Percentiles rank a stretch among this genome's conserved stretches.
These are phyloP conservation scores for Tanozyma kutaoensis DNA, from an alignment of 805 yeast species.

Conservation along the genomic window DNA sequence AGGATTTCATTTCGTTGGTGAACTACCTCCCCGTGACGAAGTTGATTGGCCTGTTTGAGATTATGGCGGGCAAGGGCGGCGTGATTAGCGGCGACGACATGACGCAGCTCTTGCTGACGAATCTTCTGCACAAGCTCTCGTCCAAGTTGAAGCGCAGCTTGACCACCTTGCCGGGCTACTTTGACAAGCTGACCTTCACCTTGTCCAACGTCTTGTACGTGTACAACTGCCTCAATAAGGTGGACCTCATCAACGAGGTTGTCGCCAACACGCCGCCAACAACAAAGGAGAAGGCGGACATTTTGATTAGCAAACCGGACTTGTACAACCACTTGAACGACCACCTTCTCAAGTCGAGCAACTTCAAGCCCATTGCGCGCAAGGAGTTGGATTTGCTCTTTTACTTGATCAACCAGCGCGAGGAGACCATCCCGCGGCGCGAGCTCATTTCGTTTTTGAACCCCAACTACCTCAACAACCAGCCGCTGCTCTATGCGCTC, in stretches of 20 bases:
- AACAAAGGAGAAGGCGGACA: conserved; percentile 24
- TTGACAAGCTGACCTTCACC: conserved; percentile 16
- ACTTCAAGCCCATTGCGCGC: conserved; percentile 27
- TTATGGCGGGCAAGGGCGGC: conserved; percentile 18
- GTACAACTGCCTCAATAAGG: conserved; percentile 25
- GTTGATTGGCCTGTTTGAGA: conserved; percentile 28
- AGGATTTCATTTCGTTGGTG: conserved; percentile 25
- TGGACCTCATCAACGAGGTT: conserved; percentile 31
- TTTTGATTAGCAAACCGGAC: conserved; percentile 25
- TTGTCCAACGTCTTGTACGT: conserved; percentile 26
- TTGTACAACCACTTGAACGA: conserved; percentile 29
- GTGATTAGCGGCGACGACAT: conserved; percentile 17
- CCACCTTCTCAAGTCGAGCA: conserved; percentile 27
- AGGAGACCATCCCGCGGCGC: conserved; percentile 25
- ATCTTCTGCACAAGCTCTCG: conserved; percentile 28
- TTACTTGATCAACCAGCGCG: conserved; percentile 23
- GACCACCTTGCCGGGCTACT: conserved; percentile 20
- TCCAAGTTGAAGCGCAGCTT: conserved; percentile 22
- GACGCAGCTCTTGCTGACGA: conserved; percentile 17
- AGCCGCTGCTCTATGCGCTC: conserved; percentile 18
- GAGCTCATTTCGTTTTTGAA: conserved; percentile 39
- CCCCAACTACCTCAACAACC: conserved; percentile 33
- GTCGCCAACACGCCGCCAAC: conserved; percentile 33
- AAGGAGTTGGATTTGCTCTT: conserved; percentile 27
- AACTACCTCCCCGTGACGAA: conserved; percentile 32